Base-by-base conservation (phyloP, 768 basidiomycete genomes). In the Cystofilobasidium bisporidii region DNA sequence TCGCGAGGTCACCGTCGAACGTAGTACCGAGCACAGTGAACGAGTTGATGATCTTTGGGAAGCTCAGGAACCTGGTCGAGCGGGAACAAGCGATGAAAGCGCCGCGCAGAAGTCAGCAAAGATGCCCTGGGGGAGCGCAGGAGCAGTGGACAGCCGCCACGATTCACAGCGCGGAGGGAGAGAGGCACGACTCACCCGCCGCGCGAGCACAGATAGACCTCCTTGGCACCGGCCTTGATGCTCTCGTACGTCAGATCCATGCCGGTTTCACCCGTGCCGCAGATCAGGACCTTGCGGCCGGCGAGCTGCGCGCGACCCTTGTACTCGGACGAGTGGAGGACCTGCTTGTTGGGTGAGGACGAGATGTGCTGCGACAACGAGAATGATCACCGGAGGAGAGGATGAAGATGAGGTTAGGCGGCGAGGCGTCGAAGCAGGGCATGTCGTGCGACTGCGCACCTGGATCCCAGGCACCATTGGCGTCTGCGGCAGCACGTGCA, bases 241-340 rank as follows among this genome's bases (percentile, higher is more conserved):
- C 71, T 70, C 67, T 77, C 78, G 66, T 79, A 79, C 1, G 73
- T 82, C 22, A 86, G 74, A 70, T 86, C 84, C 82, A 84, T 82
- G 2, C 83, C 83, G 8, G 84, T 86, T 73, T 86, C 84, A 2
- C 84, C 84, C 14, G 81, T 82, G 0, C 84, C 84, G 22, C 85
- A 77, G 28, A 86, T 79, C 76, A 85, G 77, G 26, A 86, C 80
- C 28, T 78, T 77, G 70, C 80, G 79, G 30, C 79, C 80, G 18
- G 69, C 55, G 14, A 85, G 75, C 70, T 83, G 81, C 0, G 74
- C 71, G 18, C 81, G 79, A 8, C 73, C 71, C 71, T 84, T 84
- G 77, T 85, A 85, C 41, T 79, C 72, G 6, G 75, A 74, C 2
- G 83, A 85, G 72, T 86, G 84, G 62, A 82, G 79, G 1, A 78